Evolutionary conservation across 2,329 filamentous ascomycete genomes (phyloP), one percentile per base, ranked within the genome.

Genomic region (Fusarium sp.): DNA sequence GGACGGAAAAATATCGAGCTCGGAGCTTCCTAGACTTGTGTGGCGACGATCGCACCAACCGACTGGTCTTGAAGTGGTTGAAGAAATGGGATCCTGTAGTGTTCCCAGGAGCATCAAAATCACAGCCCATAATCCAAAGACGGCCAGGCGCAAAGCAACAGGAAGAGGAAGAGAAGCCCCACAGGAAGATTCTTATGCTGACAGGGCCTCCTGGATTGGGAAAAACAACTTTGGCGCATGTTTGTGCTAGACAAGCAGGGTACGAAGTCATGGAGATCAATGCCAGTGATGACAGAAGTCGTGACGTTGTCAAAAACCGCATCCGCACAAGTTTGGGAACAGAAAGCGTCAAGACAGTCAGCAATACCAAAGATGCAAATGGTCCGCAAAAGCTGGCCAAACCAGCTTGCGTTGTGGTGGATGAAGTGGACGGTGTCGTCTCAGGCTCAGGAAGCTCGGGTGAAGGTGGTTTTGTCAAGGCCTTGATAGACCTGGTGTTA

Each of bases 261-360:
- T 99, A 99, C 75, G 96, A 98, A 76, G 92, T 97, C 2, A 88
- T 98, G 77, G 96, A 99, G 78, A 97, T 99, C 81, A 99, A 99
- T 75, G 96, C 97, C 11, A 98, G 95, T 74, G 96, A 99, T 77
- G 97, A 99, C 77, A 88, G 96, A 74, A 97, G 94, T 76, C 87
- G 88, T 30, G 90, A 95, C 75, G 94, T 99, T 3, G 96, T 99
- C 37, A 96, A 93, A 77, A 94, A 93, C 9, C 88, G 94, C 18
- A 98, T 99, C 71, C 88, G 93, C 73, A 97, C 97, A 60, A 95
- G 93, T 78, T 86, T 99, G 34, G 94, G 93, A 0, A 99, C 96
- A 0, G 95, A 99, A 79, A 98, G 93, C 64, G 95, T 99, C 65
- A 96, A 93, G 77, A 89, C 87, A 29, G 90, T 93, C 11, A 85